These are phyloP conservation scores for Nymphaea thermarum DNA, from an alignment of 164 flowering plant genomes.

Conservation along the genomic window DNA sequence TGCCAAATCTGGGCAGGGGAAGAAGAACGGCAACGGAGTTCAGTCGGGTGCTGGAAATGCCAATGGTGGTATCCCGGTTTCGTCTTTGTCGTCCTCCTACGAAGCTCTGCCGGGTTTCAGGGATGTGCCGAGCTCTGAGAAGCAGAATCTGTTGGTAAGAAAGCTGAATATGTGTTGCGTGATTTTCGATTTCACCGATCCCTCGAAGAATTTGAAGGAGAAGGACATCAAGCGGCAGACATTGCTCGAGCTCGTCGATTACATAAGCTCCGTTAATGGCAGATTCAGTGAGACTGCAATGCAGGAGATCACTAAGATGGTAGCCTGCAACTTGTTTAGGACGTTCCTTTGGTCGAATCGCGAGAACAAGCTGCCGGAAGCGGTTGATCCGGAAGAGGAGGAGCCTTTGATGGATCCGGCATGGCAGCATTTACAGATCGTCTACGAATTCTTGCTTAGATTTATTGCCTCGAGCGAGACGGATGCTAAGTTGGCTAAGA, in stretches of 20 bases:
- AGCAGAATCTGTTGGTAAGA: slow-evolving; percentile 46
- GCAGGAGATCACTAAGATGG: slow-evolving; percentile 81
- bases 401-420: slow-evolving; percentile 62
- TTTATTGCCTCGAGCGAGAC: slow-evolving; percentile 68
- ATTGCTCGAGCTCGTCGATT: slow-evolving; percentile 75
- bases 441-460: slow-evolving; percentile 59
- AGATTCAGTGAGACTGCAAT: slow-evolving; percentile 66
- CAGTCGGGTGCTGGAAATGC: neutral
- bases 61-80: neutral
- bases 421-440: slow-evolving; percentile 81
- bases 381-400: slow-evolving; percentile 60
- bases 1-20: slow-evolving; percentile 30
- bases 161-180: slow-evolving; percentile 68
- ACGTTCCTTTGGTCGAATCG: slow-evolving; percentile 41
- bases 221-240: slow-evolving; percentile 74
- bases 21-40: slow-evolving; percentile 15
- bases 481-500: slow-evolving; percentile 76
- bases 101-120: slow-evolving; percentile 65
- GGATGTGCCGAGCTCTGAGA: slow-evolving; percentile 66
- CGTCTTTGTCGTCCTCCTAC: slow-evolving; percentile 20
- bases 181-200: slow-evolving; percentile 66
- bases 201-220: slow-evolving; percentile 50
- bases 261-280: slow-evolving; percentile 35
- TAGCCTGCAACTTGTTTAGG: slow-evolving; percentile 54
- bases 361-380: slow-evolving; percentile 39